These are phyloP conservation scores for Starmerella apicola DNA, from an alignment of 805 yeast species.

Conservation along the genomic window DNA sequence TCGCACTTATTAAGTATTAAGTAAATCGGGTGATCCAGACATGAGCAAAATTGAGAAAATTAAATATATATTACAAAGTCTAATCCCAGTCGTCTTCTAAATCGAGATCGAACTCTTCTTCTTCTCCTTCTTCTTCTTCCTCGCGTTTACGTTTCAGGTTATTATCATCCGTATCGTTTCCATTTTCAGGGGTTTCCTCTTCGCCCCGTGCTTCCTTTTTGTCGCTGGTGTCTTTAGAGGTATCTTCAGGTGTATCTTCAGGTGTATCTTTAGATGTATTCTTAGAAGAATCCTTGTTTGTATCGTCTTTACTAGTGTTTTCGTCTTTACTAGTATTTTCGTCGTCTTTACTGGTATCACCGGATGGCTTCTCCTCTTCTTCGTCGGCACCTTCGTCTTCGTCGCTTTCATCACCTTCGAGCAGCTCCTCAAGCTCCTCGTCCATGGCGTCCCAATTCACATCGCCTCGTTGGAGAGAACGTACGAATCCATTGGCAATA, in stretches of 20 bases:
- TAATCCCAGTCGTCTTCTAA: slow-evolving; percentile 18
- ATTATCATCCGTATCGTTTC: neutral
- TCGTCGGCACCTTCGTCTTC: slow-evolving; percentile 17
- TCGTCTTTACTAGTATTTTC: neutral
- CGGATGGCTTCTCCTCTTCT: slow-evolving; percentile 3
- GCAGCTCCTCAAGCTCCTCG: slow-evolving; percentile 44
- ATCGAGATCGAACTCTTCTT: slow-evolving; percentile 12
- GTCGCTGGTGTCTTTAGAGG: neutral
- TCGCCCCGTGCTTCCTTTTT: too few species aligned
- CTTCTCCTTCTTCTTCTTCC: slow-evolving; percentile 8
- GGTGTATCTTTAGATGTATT: neutral
- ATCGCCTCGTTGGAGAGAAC: slow-evolving; percentile 22
- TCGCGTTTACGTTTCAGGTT: slow-evolving; percentile 7
- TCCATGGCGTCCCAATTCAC: slow-evolving; percentile 41
- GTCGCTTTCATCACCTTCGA: slow-evolving; percentile 24
- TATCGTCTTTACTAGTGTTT: neutral
- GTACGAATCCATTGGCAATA: slow-evolving; percentile 32
- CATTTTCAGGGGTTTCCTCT: neutral
- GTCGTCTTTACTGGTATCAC: neutral
- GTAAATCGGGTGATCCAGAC: too few species aligned
- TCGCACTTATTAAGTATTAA: too few species aligned
- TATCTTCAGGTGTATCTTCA: neutral
- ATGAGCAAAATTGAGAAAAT: too few species aligned
- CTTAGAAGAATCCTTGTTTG: neutral
- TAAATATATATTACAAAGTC: neutral